Percentiles rank a stretch among this genome's conserved stretches.
Evolutionary conservation across 768 basidiomycete genomes (phyloP).

Genomic region (Leccinum fibrillosum): DNA sequence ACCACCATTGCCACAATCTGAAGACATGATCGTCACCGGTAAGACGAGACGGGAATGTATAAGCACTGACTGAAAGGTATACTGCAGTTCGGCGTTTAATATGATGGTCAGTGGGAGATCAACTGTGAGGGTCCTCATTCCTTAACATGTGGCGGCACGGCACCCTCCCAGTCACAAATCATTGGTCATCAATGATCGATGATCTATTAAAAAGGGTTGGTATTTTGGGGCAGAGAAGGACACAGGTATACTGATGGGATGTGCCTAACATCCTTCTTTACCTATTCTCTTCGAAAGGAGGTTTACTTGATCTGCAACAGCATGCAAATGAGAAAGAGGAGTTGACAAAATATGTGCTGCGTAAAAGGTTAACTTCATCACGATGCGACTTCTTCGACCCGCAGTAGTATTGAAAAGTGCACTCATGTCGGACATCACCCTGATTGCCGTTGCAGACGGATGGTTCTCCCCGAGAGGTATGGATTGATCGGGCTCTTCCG

Average conservation of each 20-base stretch:
- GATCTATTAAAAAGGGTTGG: not conserved
- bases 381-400: slow-evolving; percentile 33
- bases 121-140: slow-evolving; percentile 27
- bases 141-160: not conserved
- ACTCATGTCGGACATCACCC: slow-evolving; percentile 27
- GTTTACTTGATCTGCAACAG: slow-evolving; percentile 41
- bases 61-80: not conserved
- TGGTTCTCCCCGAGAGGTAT: slow-evolving; percentile 9
- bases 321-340: slow-evolving; percentile 40
- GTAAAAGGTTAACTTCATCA: slow-evolving; percentile 69
- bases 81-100: not conserved
- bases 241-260: not conserved
- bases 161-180: slow-evolving; percentile 24
- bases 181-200: not conserved
- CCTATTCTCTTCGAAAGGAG: slow-evolving; percentile 28
- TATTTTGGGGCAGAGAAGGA: not conserved
- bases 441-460: slow-evolving; percentile 13
- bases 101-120: slow-evolving; percentile 11
- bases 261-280: slow-evolving; percentile 11
- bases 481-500: not conserved
- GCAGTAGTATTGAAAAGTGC: slow-evolving; percentile 17
- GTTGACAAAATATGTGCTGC: slow-evolving; percentile 55
- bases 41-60: not conserved
- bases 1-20: slow-evolving; percentile 49
- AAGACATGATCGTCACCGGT: slow-evolving; percentile 19